These are phyloP conservation scores for Catunica adiposa DNA, from an alignment of 2,329 filamentous ascomycete genomes.

Conservation along the genomic window DNA sequence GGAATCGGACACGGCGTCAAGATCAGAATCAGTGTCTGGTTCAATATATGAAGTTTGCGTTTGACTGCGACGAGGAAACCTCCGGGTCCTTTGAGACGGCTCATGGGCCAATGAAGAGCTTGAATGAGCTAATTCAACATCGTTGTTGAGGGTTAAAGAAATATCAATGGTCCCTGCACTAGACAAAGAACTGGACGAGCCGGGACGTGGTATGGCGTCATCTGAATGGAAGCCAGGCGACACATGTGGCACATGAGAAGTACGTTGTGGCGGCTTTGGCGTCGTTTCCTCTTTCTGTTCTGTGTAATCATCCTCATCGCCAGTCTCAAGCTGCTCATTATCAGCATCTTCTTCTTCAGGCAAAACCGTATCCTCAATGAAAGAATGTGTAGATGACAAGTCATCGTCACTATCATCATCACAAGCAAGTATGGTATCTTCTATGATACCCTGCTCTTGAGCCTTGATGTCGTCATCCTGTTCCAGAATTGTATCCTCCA, in stretches of 20 bases:
- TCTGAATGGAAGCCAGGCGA: background rate
- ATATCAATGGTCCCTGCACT: background rate
- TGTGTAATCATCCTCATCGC: background rate
- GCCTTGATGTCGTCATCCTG: background rate
- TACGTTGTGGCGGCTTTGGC: too few species aligned
- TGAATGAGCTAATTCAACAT: background rate
- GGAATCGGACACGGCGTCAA: background rate
- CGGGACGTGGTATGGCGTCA: background rate
- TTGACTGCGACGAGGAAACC: background rate
- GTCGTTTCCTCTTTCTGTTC: background rate
- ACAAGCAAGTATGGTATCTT: constrained; percentile 11
- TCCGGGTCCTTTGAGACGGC: background rate
- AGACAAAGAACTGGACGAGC: background rate
- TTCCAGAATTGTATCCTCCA: background rate
- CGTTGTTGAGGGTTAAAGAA: background rate
- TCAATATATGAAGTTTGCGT: constrained; percentile 4
- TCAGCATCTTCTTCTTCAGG: background rate
- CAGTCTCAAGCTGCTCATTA: background rate
- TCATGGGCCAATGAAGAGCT: background rate
- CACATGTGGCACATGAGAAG: background rate
- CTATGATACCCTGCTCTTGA: constrained; percentile 2
- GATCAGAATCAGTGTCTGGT: constrained; percentile 1
- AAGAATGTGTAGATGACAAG: background rate
- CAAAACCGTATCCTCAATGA: constrained; percentile 4
- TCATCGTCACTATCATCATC: background rate